Conservation (phyloP, 495 filamentous ascomycete species). For the Xeromyces bisporus region DNA sequence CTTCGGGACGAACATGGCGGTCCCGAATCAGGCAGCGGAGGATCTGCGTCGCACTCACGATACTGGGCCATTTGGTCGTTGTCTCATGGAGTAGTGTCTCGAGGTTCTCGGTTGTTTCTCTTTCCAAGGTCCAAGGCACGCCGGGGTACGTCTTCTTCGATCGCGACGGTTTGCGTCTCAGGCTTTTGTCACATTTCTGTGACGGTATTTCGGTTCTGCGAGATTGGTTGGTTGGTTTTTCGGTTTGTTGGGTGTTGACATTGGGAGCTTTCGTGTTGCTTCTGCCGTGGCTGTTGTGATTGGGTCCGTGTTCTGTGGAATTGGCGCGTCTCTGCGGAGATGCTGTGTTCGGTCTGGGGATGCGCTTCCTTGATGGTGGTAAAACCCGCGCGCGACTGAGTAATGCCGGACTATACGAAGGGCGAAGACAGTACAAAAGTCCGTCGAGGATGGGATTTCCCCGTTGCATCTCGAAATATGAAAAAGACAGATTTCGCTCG, state of each 20-base stretch:
- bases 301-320: too few relatives aligned
- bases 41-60: constrained; percentile 13
- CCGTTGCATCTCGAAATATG: constrained; percentile 24
- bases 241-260: neutral
- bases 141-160: neutral
- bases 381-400: constrained; percentile 6
- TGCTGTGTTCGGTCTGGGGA: constrained; percentile 1
- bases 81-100: constrained; percentile 13
- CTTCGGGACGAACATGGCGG: constrained; percentile 44
- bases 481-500: neutral
- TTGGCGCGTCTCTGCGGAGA: constrained; percentile 12
- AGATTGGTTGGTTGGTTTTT: too few relatives aligned
- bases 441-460: constrained; percentile 37
- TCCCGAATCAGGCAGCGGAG: constrained; percentile 36
- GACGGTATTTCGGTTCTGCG: neutral
- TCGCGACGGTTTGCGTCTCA: neutral
- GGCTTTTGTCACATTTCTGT: neutral
- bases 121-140: constrained; percentile 8
- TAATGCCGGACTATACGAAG: constrained; percentile 24
- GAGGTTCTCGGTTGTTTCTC: constrained; percentile 8
- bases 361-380: constrained; percentile 4
- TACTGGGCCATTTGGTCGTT: constrained; percentile 7
- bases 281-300: constrained; percentile 12
- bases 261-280: neutral
- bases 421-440: constrained; percentile 52